phyloP scores from a whole-genome alignment of 2,329 filamentous ascomycete genomes.

The Arthrobotrys sphaeroides region DNA sequence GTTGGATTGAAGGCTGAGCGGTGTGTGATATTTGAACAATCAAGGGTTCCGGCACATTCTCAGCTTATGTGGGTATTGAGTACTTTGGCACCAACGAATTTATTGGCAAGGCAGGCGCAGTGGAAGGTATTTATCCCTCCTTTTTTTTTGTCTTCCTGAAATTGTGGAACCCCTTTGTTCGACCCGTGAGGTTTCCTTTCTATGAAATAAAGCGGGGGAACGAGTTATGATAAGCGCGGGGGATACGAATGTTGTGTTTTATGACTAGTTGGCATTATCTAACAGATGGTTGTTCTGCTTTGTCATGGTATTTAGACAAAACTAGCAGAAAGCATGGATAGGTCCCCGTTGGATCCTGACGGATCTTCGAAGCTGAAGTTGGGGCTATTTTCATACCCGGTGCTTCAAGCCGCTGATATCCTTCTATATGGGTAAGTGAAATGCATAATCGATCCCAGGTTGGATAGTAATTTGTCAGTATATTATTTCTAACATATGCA shows the following conservation, averaged over 20 bases:
- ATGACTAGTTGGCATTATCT: background rate
- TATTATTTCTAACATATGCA: conserved; percentile 1
- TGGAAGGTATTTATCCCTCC: conserved; percentile 77
- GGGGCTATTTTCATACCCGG: conserved; percentile 93
- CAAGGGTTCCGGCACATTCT: conserved; percentile 70
- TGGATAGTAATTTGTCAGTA: background rate
- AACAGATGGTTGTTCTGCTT: background rate
- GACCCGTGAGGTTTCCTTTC: no score
- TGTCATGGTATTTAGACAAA: conserved; percentile 70
- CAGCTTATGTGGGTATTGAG: conserved; percentile 98
- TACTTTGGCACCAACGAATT: conserved; percentile 89
- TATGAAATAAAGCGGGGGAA: no score
- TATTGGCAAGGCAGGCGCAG: conserved; percentile 97
- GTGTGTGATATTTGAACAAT: conserved; percentile 73
- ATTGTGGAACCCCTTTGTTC: background rate
- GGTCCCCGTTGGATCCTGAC: conserved; percentile 68
- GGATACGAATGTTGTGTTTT: conserved; percentile 4
- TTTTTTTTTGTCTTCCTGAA: background rate
- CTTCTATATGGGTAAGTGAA: conserved; percentile 76
- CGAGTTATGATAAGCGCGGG: conserved; percentile 45
- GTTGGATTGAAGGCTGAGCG: conserved; percentile 82
- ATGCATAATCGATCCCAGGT: background rate
- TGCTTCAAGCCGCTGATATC: conserved; percentile 93
- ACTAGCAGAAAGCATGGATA: conserved; percentile 70
- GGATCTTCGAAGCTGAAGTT: conserved; percentile 77